Base-by-base conservation (phyloP, 306 rosid genomes). In the Castanea mollissima region DNA sequence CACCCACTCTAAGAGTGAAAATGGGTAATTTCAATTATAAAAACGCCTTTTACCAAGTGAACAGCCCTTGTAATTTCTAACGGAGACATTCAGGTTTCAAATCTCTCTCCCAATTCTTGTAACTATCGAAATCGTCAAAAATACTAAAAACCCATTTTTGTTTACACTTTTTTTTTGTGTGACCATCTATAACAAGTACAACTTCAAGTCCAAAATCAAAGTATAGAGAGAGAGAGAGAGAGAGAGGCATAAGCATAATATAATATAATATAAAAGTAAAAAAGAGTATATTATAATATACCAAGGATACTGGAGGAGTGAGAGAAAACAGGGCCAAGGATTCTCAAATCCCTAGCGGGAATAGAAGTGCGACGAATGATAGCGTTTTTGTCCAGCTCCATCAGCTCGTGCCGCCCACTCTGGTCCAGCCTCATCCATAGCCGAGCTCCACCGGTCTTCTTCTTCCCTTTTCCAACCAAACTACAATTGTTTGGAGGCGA, bases 271-370 rank as follows among this genome's bases (percentile, higher is more conserved):
- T 77, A 29, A 60, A 31, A 78, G 75, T 91, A 9, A 41, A 29
- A 41, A 41, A 8, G 46, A 41, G 46, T 41, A 8, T 0, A 41
- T 8, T 41, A 41, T 41, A 41, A 41, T 41, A 41, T 41, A 95
- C 99, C 99, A 27, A 95, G 99, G 58, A 95, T 95, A 76, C 85
- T 95, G 29, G 97, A 95, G 69, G 99, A 91, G 44, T 95, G 94
- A 15, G 98, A 95, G 93, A 95, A 95, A 60, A 95, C 85, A 41
- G 99, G 99, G 71, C 99, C 99, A 21, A 95, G 85, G 57, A 93
- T 89, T 75, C 99, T 88, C 84, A 95, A 81, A 85, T 95, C 99
- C 59, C 98, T 83, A 6, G 96, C 86, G 8, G 99, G 99, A 83
- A 95, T 90, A 49, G 81, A 87, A 23, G 97, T 96, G 27, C 88